Evolutionary conservation across 2,329 filamentous ascomycete genomes (phyloP), one percentile per base, ranked within the genome.

Genomic region (Alternaria consortialis): DNA sequence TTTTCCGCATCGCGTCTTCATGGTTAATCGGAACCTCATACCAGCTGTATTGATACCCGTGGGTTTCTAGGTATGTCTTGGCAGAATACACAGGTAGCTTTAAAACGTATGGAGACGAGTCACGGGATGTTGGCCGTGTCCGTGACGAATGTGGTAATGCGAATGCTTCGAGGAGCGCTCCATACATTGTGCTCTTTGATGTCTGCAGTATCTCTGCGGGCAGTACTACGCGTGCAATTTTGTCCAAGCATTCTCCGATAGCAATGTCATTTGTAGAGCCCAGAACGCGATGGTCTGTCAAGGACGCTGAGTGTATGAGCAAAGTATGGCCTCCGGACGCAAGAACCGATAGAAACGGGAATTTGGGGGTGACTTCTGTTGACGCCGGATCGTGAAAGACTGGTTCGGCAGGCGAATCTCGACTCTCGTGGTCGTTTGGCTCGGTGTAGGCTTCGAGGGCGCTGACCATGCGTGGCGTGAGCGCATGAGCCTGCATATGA

Each of bases 401-500:
- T 8, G n/a, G 42, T n/a, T 44, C 50, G 32, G 36, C 29, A 12
- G 48, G 25, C 36, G 13, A 17, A 46, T 31, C 13, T 32, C 17
- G 11, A 5, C 52, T 44, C 7, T 63, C 67, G 53, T 62, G 53
- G 29, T 25, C 8, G 20, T 48, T 36, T 12, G 17, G n/a, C 7
- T 47, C 25, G 53, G 7, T 8, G 40, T 54, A 43, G 3, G 65
- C 53, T 53, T 82, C 74, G 61, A 94, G 79, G 5, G 91, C 91
- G 32, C 83, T 80, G 4, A 90, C 89, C 42, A 99, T 85, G 9
- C 93, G 86, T 15, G 94, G 91, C 17, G 95, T 98, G 64, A 99
- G 81, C 17, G 95, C 91, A 79, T 99, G 95, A 11, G 94, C 95
- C 77, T 97, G 94, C 95, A 99, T 98, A 79, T 99, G 95, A 77